A percentile compares a stretch with the other conserved stretches of the same genome.
Evolutionary conservation across 306 rosid species (phyloP).

Genomic region (Medicago lupulina): DNA sequence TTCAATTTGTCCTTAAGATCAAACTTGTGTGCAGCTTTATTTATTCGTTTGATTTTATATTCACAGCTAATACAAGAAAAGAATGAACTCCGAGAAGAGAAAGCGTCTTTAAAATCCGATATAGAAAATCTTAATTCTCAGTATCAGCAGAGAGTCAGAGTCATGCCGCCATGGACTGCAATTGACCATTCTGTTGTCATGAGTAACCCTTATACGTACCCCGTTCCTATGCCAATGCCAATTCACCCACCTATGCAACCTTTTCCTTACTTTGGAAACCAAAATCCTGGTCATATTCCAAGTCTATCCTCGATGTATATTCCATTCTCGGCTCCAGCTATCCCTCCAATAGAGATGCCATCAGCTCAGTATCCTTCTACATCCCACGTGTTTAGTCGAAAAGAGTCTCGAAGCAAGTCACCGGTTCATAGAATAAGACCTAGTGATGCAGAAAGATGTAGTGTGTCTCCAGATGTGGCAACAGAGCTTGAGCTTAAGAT

Average conservation of each 20-base stretch:
- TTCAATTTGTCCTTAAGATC: constrained; percentile 18
- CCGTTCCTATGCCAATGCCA: constrained; percentile 59
- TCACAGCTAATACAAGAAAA: constrained; percentile 82
- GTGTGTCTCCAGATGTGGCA: constrained; percentile 73
- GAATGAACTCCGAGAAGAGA: constrained; percentile 94
- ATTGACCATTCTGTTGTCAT: constrained; percentile 77
- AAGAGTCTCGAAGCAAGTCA: constrained; percentile 64
- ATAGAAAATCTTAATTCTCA: constrained; percentile 72
- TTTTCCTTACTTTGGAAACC: constrained; percentile 75
- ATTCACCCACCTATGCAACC: constrained; percentile 27
- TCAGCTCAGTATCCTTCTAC: constrained; percentile 56
- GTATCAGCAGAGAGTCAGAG: constrained; percentile 79
- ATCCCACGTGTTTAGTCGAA: constrained; percentile 57
- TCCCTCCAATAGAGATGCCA: constrained; percentile 41
- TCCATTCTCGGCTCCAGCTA: constrained; percentile 64
- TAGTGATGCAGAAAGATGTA: constrained; percentile 58
- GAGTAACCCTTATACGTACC: constrained; percentile 78
- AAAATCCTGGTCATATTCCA: constrained; percentile 62
- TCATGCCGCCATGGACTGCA: constrained; percentile 80
- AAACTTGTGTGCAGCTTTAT: constrained; percentile 33
- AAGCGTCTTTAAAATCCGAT: constrained; percentile 72
- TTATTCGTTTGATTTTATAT: constrained; percentile 34
- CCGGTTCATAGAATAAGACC: constrained; percentile 54
- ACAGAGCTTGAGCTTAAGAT: constrained; percentile 93
- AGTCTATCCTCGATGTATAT: constrained; percentile 72